A percentile compares a stretch with the other conserved stretches of the same genome.
Evolutionary conservation across 768 basidiomycete genomes (phyloP).

Genomic region (Lactifluus piperatus): DNA sequence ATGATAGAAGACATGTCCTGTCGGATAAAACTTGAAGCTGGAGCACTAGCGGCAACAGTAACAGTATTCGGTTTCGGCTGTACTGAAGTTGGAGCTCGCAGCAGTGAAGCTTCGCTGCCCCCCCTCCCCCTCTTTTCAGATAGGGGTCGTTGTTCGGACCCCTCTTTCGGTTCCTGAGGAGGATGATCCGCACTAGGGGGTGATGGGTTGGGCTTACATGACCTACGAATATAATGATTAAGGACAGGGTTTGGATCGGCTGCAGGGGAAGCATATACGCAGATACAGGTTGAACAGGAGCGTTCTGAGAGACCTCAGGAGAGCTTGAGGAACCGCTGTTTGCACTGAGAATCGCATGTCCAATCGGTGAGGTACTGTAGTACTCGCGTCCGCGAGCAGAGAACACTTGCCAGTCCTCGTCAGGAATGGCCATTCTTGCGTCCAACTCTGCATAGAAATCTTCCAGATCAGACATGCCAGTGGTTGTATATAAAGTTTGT

Average conservation of each 20-base stretch:
- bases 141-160: background rate
- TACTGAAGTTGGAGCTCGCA: background rate
- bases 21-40: background rate
- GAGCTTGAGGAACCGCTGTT: background rate
- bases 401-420: background rate
- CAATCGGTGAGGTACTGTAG: background rate
- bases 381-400: background rate
- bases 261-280: background rate
- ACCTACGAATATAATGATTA: conserved; percentile 6
- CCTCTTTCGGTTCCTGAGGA: background rate
- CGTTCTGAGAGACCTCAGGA: background rate
- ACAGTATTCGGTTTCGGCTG: background rate
- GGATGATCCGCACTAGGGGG: background rate
- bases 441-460: conserved; percentile 18
- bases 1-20: conserved; percentile 1
- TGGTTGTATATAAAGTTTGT: background rate
- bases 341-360: background rate
- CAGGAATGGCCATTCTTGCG: conserved; percentile 14
- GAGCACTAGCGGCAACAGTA: background rate
- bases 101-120: background rate
- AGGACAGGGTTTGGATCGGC: background rate
- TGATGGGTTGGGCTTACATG: conserved; percentile 5
- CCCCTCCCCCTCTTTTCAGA: background rate
- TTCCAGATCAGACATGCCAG: background rate
- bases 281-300: background rate